Evolutionary conservation across 192 early-diverging fungal genomes (phyloP).

Genomic region (Lobosporangium transversale): DNA sequence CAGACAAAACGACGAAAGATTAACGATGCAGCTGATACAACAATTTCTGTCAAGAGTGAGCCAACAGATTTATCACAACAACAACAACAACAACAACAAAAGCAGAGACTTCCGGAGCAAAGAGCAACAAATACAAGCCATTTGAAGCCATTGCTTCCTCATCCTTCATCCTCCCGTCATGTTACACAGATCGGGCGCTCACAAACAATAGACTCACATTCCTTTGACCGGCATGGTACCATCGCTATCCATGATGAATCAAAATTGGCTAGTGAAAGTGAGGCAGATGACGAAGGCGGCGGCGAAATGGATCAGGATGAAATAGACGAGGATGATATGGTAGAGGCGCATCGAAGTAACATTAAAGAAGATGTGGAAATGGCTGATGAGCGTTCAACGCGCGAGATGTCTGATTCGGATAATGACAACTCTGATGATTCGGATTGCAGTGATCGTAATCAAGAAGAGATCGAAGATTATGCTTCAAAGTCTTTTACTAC

Average conservation of each 20-base stretch:
- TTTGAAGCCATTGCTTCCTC: conserved; percentile 34
- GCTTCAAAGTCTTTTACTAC: too few relatives aligned
- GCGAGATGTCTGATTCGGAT: conserved; percentile 3
- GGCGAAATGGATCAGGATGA: conserved; percentile 7
- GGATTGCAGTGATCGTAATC: conserved; percentile 6
- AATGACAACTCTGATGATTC: conserved; percentile 10
- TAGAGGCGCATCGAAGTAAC: neutral
- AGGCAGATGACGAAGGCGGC: conserved; percentile 9
- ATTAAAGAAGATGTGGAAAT: conserved; percentile 12
- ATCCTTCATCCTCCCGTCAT: too few relatives aligned
- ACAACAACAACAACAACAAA: neutral
- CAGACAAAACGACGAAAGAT: conserved; percentile 28
- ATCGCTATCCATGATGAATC: too few relatives aligned
- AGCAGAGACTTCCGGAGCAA: neutral
- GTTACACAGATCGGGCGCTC: too few relatives aligned
- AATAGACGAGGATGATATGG: conserved; percentile 3
- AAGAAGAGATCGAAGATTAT: too few relatives aligned
- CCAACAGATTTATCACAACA: conserved; percentile 13
- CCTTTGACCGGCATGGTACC: too few relatives aligned
- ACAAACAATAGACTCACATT: too few relatives aligned
- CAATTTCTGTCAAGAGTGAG: conserved; percentile 14
- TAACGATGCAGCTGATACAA: neutral
- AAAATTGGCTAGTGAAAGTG: conserved; percentile 6
- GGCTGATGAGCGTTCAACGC: neutral
- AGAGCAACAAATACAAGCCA: conserved; percentile 8